These are phyloP conservation scores for Ilyonectria robusta DNA, from an alignment of 2,329 filamentous ascomycete genomes.

Conservation along the genomic window DNA sequence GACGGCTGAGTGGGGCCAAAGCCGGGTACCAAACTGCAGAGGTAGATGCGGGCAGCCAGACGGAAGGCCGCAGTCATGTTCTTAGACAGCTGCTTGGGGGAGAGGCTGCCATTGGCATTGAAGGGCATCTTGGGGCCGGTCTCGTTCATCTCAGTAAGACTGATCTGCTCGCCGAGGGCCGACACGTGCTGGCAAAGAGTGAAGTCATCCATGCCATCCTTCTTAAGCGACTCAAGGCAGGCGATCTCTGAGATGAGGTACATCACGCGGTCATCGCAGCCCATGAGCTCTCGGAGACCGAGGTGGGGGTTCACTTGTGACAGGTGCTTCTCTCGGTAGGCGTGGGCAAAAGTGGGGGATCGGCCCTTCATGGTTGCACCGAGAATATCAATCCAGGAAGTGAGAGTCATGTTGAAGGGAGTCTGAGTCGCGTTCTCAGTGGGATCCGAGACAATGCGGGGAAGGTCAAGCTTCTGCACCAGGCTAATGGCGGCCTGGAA, in stretches of 20 bases:
- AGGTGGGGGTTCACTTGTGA: constrained; percentile 72
- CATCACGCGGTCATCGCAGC: constrained; percentile 97
- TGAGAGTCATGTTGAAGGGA: constrained; percentile 95
- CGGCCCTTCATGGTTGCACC: constrained; percentile 92
- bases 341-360: constrained; percentile 90
- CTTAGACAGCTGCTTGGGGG: constrained; percentile 84
- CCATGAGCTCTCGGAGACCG: constrained; percentile 94
- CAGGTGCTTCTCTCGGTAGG: constrained; percentile 95
- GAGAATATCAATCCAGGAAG: constrained; percentile 97
- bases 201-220: constrained; percentile 86
- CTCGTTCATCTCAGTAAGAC: constrained; percentile 79
- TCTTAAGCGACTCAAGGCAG: constrained; percentile 91
- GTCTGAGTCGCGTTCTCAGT: constrained; percentile 69
- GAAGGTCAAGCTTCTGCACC: constrained; percentile 87
- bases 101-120: constrained; percentile 80
- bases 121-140: constrained; percentile 71
- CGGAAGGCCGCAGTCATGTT: constrained; percentile 95
- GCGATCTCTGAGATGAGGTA: constrained; percentile 98
- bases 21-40: constrained; percentile 94
- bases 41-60: constrained; percentile 92
- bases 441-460: constrained; percentile 74
- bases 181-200: constrained; percentile 90
- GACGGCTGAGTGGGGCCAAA: constrained; percentile 83
- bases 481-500: constrained; percentile 92
- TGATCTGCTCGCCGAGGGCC: constrained; percentile 89